Percentiles rank a stretch among this genome's conserved stretches.
phyloP scores from a whole-genome alignment of 176 grass and related monocot species.

The Carex parvula region DNA sequence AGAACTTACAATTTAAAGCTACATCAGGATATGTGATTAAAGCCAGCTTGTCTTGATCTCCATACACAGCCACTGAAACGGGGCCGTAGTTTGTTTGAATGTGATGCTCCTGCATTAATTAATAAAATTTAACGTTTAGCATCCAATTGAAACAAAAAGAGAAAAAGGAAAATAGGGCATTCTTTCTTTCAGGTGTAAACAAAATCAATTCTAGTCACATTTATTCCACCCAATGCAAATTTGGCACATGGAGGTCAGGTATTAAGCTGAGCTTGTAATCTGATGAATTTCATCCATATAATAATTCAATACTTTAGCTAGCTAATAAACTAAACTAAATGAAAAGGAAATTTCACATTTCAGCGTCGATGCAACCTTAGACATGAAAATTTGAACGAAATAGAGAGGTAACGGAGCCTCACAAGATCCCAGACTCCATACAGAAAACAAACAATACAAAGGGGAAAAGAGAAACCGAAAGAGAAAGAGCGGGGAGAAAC shows the following conservation, averaged over 20 bases:
- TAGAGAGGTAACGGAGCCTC: not conserved
- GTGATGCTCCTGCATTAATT: constrained; percentile 58
- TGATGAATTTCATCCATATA: not conserved
- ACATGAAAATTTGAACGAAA: not conserved
- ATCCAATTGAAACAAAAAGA: not conserved
- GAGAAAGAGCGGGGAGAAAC: not conserved
- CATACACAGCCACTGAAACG: constrained; percentile 63
- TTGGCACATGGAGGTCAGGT: not conserved
- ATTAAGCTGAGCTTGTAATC: not conserved
- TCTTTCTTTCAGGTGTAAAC: constrained; percentile 20
- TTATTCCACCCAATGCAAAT: not conserved
- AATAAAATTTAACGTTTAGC: constrained; percentile 13
- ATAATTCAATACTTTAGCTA: not conserved
- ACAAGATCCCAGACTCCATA: constrained; percentile 10
- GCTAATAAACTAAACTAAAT: not conserved
- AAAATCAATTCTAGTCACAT: constrained; percentile 44
- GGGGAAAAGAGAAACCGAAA: not conserved
- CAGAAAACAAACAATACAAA: not conserved
- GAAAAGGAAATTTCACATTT: not conserved
- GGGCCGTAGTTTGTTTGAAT: constrained; percentile 56
- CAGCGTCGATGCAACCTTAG: not conserved
- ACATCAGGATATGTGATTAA: constrained; percentile 79
- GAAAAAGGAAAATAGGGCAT: constrained; percentile 45
- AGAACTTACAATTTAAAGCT: constrained; percentile 50
- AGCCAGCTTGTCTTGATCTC: constrained; percentile 71